A percentile compares a stretch with the other conserved stretches of the same genome.
phyloP scores from a whole-genome alignment of 78 protist species.

The Dictyostelium firmibasis region DNA sequence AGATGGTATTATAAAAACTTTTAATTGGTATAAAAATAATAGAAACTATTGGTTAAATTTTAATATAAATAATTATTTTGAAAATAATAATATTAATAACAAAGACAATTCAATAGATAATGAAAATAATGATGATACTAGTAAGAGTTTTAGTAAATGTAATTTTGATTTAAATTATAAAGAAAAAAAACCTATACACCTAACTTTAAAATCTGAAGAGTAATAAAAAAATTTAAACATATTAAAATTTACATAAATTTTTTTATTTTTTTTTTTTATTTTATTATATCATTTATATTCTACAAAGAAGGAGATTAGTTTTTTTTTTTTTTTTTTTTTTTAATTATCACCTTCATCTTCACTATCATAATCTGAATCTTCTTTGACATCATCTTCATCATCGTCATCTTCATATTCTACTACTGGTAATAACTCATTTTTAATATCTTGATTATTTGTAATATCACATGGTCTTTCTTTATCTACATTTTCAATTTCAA shows the following conservation, averaged over 20 bases:
- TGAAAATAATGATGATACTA: no score
- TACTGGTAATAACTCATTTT: slow-evolving; percentile 38
- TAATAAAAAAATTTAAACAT: background rate
- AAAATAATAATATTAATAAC: background rate
- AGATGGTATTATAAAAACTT: slow-evolving; percentile 35
- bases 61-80: background rate
- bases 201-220: background rate
- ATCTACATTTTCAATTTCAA: slow-evolving; percentile 43
- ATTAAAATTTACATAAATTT: background rate
- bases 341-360: slow-evolving; percentile 56
- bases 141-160: background rate
- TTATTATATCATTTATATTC: background rate
- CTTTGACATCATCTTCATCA: slow-evolving; percentile 32
- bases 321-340: background rate
- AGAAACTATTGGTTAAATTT: slow-evolving; percentile 45
- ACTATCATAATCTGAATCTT: slow-evolving; percentile 37
- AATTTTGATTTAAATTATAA: no score
- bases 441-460: slow-evolving; percentile 30
- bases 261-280: background rate
- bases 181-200: background rate
- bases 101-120: no score
- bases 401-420: slow-evolving; percentile 18
- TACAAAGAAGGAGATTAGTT: background rate
- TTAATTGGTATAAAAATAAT: slow-evolving; percentile 65
- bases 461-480: slow-evolving; percentile 46